These are phyloP conservation scores for Verticillium albo-atrum DNA, from an alignment of 2,329 filamentous ascomycete genomes.

Conservation along the genomic window DNA sequence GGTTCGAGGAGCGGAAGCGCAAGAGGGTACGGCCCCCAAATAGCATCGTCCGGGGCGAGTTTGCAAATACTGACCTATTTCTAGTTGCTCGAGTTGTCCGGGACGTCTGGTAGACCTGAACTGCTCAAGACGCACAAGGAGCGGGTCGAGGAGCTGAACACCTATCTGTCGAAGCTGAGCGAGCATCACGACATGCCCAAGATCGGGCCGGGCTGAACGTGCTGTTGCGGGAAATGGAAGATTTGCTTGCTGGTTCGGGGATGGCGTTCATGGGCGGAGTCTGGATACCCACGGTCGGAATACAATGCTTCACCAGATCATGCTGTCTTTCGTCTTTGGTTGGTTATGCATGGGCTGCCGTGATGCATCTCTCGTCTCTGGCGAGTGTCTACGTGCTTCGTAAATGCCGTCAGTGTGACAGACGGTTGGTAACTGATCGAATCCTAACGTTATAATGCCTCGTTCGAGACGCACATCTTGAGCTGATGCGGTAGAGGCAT, in stretches of 20 bases:
- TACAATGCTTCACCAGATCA: background rate
- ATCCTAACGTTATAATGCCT: no score
- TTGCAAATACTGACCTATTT: background rate
- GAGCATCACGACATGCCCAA: conserved; percentile 96
- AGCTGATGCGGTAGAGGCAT: no score
- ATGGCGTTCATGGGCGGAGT: conserved; percentile 14
- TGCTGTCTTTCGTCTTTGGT: background rate
- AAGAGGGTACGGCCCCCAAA: conserved; percentile 62
- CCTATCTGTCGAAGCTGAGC: conserved; percentile 84
- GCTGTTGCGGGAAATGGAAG: background rate
- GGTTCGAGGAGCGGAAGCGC: conserved; percentile 74
- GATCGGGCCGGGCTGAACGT: conserved; percentile 51
- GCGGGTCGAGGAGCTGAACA: conserved; percentile 91
- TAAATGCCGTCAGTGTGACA: no score
- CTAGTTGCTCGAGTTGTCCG: conserved; percentile 75
- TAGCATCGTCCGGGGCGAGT: background rate
- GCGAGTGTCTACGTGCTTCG: no score
- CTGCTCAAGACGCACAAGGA: conserved; percentile 96
- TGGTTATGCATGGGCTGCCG: no score
- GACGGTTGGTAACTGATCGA: no score
- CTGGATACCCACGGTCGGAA: conserved; percentile 11
- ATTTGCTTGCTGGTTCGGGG: background rate
- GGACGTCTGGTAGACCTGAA: conserved; percentile 59
- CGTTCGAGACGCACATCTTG: no score
- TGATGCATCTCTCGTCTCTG: no score